These are phyloP conservation scores for Mycena citricolor DNA, from an alignment of 1,284 basidiomycete genomes.

Conservation along the genomic window DNA sequence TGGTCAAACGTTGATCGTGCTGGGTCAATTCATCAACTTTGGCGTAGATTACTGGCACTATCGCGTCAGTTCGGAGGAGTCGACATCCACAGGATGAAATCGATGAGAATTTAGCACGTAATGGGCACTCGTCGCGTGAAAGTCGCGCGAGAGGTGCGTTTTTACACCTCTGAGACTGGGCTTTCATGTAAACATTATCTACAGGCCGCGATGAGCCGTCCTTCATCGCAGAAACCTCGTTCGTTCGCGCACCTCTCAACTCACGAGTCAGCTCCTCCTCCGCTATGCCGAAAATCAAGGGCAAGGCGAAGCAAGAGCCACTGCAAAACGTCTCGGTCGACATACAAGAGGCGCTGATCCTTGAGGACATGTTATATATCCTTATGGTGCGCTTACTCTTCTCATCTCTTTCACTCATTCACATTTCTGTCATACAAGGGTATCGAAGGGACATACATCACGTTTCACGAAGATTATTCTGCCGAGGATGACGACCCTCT, in stretches of 20 bases:
- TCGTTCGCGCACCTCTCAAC: constrained; percentile 80
- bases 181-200: constrained; percentile 1
- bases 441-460: constrained; percentile 89
- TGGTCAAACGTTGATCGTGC: constrained; percentile 8
- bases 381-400: constrained; percentile 73
- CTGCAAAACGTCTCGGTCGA: constrained; percentile 76
- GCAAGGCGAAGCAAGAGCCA: constrained; percentile 56
- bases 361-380: constrained; percentile 91
- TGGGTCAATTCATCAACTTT: constrained; percentile 8
- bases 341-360: constrained; percentile 88
- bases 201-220: constrained; percentile 60
- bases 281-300: constrained; percentile 44
- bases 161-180: too few species aligned
- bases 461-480: constrained; percentile 78
- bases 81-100: constrained; percentile 47
- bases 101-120: constrained; percentile 44
- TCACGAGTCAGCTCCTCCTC: constrained; percentile 65
- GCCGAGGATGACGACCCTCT: constrained; percentile 82
- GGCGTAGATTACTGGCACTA: constrained; percentile 67
- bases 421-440: constrained; percentile 54
- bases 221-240: constrained; percentile 81
- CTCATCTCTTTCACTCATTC: neutral
- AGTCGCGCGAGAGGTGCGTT: constrained; percentile 43
- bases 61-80: constrained; percentile 69
- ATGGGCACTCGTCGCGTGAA: constrained; percentile 39